Evolutionary conservation across 1,284 basidiomycete genomes (phyloP).

Genomic region (Cutaneotrichosporon cutaneum): DNA sequence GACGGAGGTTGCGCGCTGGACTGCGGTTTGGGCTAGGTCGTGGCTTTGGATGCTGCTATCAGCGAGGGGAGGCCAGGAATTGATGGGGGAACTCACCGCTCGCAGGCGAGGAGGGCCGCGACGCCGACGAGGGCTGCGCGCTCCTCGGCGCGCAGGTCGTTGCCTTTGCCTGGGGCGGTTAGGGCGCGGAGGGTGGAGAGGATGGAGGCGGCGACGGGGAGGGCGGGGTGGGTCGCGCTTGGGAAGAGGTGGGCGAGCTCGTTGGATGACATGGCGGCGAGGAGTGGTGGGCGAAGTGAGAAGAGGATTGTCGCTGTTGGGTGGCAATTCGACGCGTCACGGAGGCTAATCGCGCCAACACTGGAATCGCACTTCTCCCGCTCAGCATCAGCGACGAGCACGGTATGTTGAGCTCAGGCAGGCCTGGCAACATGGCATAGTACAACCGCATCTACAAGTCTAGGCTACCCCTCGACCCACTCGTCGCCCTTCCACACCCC

Average conservation of each 20-base stretch:
- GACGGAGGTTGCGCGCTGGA: slow-evolving; percentile 46
- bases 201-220: slow-evolving; percentile 42
- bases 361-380: no score
- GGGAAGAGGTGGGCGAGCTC: slow-evolving; percentile 48
- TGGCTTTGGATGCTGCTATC: slow-evolving; percentile 37
- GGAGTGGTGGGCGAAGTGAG: not conserved
- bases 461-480: not conserved
- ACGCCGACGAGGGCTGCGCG: slow-evolving; percentile 47
- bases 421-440: no score
- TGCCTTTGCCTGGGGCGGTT: slow-evolving; percentile 44
- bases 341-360: no score
- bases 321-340: slow-evolving; percentile 7
- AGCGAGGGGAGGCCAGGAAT: not conserved
- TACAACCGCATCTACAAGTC: not conserved
- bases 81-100: slow-evolving; percentile 35
- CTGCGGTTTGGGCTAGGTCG: slow-evolving; percentile 37
- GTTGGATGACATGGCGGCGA: slow-evolving; percentile 33
- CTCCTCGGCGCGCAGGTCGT: slow-evolving; percentile 42
- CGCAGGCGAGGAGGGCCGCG: slow-evolving; percentile 47
- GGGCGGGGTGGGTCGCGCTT: slow-evolving; percentile 42
- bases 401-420: no score
- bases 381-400: no score
- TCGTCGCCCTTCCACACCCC: slow-evolving; percentile 21
- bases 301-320: slow-evolving; percentile 7
- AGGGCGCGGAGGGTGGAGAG: slow-evolving; percentile 42